Evolutionary conservation across 179 eudicot species (phyloP).

Genomic region (Pouteria campechiana): DNA sequence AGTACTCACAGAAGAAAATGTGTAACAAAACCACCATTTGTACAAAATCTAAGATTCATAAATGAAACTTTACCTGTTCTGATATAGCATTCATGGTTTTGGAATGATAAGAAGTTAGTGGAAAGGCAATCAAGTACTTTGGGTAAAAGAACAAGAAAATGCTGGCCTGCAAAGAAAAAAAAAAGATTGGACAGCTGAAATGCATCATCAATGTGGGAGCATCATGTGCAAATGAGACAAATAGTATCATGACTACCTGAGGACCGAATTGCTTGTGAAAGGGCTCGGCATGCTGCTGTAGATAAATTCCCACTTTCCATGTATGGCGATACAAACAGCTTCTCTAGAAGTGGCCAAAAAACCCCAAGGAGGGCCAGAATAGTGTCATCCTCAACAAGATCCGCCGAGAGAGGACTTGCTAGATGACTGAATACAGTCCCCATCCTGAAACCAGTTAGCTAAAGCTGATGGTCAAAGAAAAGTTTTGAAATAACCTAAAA

Average conservation of each 20-base stretch:
- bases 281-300: slow-evolving; percentile 82
- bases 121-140: slow-evolving; percentile 71
- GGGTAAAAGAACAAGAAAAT: slow-evolving; percentile 58
- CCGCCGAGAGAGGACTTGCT: slow-evolving; percentile 34
- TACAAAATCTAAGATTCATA: background rate
- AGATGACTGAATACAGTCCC: slow-evolving; percentile 72
- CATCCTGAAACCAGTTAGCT: slow-evolving; percentile 44
- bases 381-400: slow-evolving; percentile 46
- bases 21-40: background rate
- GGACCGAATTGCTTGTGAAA: slow-evolving; percentile 84
- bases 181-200: slow-evolving; percentile 3
- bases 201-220: too few species aligned
- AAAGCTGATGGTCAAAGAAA: too few species aligned
- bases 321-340: slow-evolving; percentile 63
- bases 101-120: slow-evolving; percentile 61
- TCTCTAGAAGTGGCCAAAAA: slow-evolving; percentile 94
- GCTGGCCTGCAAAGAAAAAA: slow-evolving; percentile 49
- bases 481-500: too few species aligned
- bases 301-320: slow-evolving; percentile 69
- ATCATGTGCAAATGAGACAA: background rate
- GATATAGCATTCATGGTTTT: slow-evolving; percentile 86
- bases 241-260: slow-evolving; percentile 40
- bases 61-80: slow-evolving; percentile 58
- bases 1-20: background rate
- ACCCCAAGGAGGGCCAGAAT: slow-evolving; percentile 43